Base-by-base conservation (phyloP, 768 basidiomycete genomes). In the Pseudohyphozyma bogoriensis region DNA sequence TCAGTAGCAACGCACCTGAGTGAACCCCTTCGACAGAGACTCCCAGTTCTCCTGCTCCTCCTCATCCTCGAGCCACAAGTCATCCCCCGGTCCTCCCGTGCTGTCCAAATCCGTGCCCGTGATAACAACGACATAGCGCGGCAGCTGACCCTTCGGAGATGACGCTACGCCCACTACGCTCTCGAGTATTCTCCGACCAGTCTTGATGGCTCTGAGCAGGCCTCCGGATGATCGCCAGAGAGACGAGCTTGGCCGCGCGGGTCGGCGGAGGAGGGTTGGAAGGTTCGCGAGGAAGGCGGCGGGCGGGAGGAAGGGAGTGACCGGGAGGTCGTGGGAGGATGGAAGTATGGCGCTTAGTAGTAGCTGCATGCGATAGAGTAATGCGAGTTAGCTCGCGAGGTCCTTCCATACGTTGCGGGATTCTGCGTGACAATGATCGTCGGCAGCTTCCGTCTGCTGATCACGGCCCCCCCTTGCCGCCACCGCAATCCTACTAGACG, bases 71-170 rank as follows among this genome's bases (percentile, higher is more conserved):
- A 54, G 51, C 63, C 63, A 64, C 7, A 60, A 42, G 32, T 64
- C 63, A 40, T 64, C 56, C 5, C 57, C 37, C 1, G 51, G 60
- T 9, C 26, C 22, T 9, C 26, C 26, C 20, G 42, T 44, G n/a
- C n/a, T n/a, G n/a, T n/a, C n/a, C 7, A 65, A 45, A 20, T 65
- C 64, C 20, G 60, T 62, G 16, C 40, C 60, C 11, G 54, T 40
- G 28, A 65, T 54, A 29, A 65, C 60, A 16, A 65, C 64, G 36
- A 65, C 64, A 24, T 65, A 65, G 33, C 62, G 61, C 1, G 64
- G 64, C 36, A 62, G 42, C 57, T 61, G 64, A 8, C 31, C 57
- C 28, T 53, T 13, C 1, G 53, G 58, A 22, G 58, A 60, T 24
- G 22, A 20, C 42, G 22, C 42, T 24, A 22, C 22, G 20, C 42